Conservation (phyloP, 495 filamentous ascomycete species). For the Platismatia glauca region DNA sequence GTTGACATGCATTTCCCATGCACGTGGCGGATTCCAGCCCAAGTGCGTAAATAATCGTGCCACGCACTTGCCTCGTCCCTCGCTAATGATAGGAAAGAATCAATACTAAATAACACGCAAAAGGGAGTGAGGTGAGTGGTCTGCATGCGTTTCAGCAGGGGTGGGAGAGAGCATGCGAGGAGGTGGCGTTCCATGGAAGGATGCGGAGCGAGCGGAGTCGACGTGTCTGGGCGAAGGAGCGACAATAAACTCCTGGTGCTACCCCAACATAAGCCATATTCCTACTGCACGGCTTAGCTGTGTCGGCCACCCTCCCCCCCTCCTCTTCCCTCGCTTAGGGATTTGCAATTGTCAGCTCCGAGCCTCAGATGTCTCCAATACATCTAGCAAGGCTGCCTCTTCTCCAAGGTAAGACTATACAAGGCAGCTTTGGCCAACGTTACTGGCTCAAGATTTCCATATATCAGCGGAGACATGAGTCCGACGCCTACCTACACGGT, state of each 20-base stretch:
- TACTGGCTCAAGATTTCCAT: background rate
- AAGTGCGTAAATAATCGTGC: background rate
- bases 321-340: too few relatives aligned
- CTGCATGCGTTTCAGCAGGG: background rate
- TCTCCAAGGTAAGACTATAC: background rate
- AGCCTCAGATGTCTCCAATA: background rate
- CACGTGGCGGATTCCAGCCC: too few relatives aligned
- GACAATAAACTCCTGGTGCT: background rate
- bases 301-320: background rate
- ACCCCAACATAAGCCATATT: background rate
- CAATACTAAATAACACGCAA: background rate
- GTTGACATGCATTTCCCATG: background rate
- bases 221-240: background rate
- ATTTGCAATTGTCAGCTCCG: background rate
- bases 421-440: background rate
- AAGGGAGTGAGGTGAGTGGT: background rate
- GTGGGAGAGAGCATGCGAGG: background rate
- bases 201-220: background rate
- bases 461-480: background rate
- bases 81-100: background rate
- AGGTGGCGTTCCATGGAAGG: background rate
- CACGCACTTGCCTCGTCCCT: too few relatives aligned
- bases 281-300: background rate
- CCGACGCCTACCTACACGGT: constrained; percentile 1
- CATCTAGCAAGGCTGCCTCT: background rate